phyloP scores from a whole-genome alignment of 2,329 filamentous ascomycete genomes.

The Colletotrichum ledebouriae region DNA sequence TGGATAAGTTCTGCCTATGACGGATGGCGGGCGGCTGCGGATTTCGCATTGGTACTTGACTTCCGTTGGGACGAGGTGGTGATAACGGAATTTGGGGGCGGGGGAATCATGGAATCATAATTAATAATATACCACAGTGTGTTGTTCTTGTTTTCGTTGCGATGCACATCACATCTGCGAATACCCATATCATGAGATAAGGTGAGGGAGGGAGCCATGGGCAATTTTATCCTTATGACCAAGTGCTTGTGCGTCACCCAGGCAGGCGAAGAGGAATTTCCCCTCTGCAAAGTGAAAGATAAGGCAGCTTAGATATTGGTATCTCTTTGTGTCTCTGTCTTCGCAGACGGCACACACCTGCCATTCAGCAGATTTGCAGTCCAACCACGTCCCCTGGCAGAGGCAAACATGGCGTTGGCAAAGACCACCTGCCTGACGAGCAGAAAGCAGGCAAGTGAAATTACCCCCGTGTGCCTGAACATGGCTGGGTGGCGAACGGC shows the following conservation, averaged over 20 bases:
- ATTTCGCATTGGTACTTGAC: too few relatives aligned
- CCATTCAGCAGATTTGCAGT: conserved; percentile 8
- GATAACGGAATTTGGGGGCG: too few relatives aligned
- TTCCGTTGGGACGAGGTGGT: too few relatives aligned
- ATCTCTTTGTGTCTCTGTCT: neutral
- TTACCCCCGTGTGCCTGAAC: too few relatives aligned
- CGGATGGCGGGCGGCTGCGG: too few relatives aligned
- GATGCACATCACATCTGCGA: too few relatives aligned
- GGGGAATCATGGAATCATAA: too few relatives aligned
- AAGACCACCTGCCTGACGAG: neutral
- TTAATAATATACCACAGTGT: too few relatives aligned
- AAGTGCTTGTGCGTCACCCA: conserved; percentile 4
- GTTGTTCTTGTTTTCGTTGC: too few relatives aligned
- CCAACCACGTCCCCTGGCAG: neutral
- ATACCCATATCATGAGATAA: neutral
- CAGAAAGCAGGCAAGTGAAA: neutral
- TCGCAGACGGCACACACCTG: neutral
- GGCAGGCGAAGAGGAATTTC: neutral
- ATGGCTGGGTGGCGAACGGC: too few relatives aligned
- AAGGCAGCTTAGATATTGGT: conserved; percentile 2
- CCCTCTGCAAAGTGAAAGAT: neutral
- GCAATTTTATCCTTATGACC: conserved; percentile 4
- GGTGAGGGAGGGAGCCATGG: conserved; percentile 4
- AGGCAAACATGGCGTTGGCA: neutral
- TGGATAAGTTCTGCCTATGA: too few relatives aligned